A percentile compares a stretch with the other conserved stretches of the same genome.
Conservation (phyloP, 441 rosid genomes). For the Adansonia gregorii region DNA sequence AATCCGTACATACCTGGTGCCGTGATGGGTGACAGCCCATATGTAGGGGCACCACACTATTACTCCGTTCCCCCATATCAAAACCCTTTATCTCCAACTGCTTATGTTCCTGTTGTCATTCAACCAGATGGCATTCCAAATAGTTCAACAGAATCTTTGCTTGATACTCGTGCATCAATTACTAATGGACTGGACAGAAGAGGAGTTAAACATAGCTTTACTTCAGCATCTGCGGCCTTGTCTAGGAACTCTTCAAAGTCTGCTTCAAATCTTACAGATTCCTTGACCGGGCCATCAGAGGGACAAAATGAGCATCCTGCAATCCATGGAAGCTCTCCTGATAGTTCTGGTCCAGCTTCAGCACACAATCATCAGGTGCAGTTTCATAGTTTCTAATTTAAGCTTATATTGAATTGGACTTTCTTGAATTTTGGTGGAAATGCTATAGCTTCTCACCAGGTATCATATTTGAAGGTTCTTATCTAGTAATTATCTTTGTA, state of each 20-base stretch:
- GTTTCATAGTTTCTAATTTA: background rate
- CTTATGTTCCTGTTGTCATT: constrained; percentile 54
- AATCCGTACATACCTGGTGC: constrained; percentile 95
- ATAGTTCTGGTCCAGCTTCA: constrained; percentile 43
- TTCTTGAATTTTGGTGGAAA: background rate
- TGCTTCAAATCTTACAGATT: constrained; percentile 46
- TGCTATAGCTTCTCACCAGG: background rate
- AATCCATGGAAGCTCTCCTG: constrained; percentile 45
- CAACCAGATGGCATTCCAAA: constrained; percentile 54
- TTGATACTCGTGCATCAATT: constrained; percentile 47
- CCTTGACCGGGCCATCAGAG: constrained; percentile 47
- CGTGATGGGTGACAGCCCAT: constrained; percentile 62
- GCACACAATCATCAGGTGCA: constrained; percentile 55
- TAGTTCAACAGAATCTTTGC: constrained; percentile 49
- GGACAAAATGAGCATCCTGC: constrained; percentile 53
- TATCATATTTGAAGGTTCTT: constrained; percentile 15
- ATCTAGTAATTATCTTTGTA: constrained; percentile 37
- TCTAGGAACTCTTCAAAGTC: constrained; percentile 51
- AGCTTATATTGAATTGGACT: background rate
- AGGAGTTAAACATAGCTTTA: constrained; percentile 46
- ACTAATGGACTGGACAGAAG: constrained; percentile 51
- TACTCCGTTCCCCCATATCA: constrained; percentile 69
- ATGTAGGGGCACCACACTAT: constrained; percentile 65
- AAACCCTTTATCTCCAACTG: constrained; percentile 57
- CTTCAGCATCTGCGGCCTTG: constrained; percentile 53